A percentile compares a stretch with the other conserved stretches of the same genome.
phyloP scores from a whole-genome alignment of 495 filamentous ascomycete species.

The Penicillium bovifimosum region DNA sequence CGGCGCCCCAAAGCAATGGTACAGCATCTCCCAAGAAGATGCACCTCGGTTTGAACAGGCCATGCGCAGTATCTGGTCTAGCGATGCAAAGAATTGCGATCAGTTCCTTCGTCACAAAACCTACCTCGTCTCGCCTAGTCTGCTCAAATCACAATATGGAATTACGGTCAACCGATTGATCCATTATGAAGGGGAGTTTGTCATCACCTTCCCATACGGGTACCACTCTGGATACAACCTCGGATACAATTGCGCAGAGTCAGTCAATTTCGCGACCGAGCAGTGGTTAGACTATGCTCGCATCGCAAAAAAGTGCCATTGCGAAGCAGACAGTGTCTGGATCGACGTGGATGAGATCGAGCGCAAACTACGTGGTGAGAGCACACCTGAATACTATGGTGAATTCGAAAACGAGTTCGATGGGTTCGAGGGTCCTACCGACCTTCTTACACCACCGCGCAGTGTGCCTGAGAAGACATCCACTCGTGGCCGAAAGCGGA shows the following conservation, averaged over 20 bases:
- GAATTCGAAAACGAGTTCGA: slow-evolving; percentile 65
- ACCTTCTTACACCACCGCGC: slow-evolving; percentile 75
- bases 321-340: slow-evolving; percentile 95
- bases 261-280: slow-evolving; percentile 95
- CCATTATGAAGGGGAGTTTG: slow-evolving; percentile 96
- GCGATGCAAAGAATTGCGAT: slow-evolving; percentile 92
- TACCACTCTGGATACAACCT: slow-evolving; percentile 98
- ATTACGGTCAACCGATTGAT: slow-evolving; percentile 94
- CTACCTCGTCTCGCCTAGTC: slow-evolving; percentile 90
- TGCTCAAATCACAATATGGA: slow-evolving; percentile 78
- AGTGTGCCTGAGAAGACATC: slow-evolving; percentile 62
- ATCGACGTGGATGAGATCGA: slow-evolving; percentile 94
- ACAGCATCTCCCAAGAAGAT: slow-evolving; percentile 95
- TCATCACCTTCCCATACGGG: slow-evolving; percentile 96
- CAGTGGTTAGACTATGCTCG: slow-evolving; percentile 92
- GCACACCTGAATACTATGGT: slow-evolving; percentile 80
- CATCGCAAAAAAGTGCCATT: slow-evolving; percentile 96
- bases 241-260: slow-evolving; percentile 98
- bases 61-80: slow-evolving; percentile 94
- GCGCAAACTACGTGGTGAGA: slow-evolving; percentile 85
- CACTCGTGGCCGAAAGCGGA: slow-evolving; percentile 56
- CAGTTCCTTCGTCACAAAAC: slow-evolving; percentile 98
- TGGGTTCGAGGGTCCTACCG: slow-evolving; percentile 52
- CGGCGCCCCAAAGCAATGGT: slow-evolving; percentile 98
- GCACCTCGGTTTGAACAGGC: slow-evolving; percentile 89